A percentile compares a stretch with the other conserved stretches of the same genome.
Evolutionary conservation across 257 asterid genomes (phyloP).

Genomic region (Paraleonurus japonicus): DNA sequence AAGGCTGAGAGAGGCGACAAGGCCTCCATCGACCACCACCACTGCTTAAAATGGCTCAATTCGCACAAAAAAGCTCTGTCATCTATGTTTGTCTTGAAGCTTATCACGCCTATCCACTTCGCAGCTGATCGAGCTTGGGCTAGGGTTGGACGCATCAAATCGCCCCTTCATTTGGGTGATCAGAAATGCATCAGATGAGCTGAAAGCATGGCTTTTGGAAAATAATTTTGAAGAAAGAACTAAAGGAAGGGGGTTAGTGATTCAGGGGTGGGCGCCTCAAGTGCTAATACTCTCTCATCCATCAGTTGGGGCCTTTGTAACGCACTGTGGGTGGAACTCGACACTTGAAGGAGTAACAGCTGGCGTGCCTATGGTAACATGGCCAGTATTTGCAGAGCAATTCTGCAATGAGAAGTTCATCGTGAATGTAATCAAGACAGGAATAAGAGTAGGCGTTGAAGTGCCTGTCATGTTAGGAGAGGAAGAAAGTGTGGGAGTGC

Average conservation of each 20-base stretch:
- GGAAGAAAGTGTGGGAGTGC: constrained; percentile 37
- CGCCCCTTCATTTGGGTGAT: constrained; percentile 33
- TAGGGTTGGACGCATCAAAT: constrained; percentile 28
- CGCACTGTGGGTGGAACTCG: constrained; percentile 80
- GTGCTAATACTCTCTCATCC: constrained; percentile 31
- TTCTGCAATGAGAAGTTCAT: constrained; percentile 58
- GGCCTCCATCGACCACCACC: constrained; percentile 25
- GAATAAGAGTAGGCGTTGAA: constrained; percentile 47
- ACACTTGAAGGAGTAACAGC: constrained; percentile 49
- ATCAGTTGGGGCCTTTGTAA: constrained; percentile 28
- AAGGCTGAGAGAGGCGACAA: constrained; percentile 31
- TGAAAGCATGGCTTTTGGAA: constrained; percentile 39
- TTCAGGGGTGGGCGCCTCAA: constrained; percentile 39
- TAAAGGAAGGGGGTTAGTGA: constrained; percentile 22
- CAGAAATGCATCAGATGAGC: constrained; percentile 6
- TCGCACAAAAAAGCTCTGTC: constrained; percentile 31
- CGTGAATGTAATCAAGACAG: constrained; percentile 40
- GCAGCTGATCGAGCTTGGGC: constrained; percentile 30
- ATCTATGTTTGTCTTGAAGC: constrained; percentile 54
- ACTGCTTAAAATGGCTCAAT: constrained; percentile 35
- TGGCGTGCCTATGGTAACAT: constrained; percentile 56
- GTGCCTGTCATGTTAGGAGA: constrained; percentile 34
- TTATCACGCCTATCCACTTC: constrained; percentile 29
- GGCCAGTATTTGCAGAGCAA: constrained; percentile 61
- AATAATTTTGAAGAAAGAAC: constrained; percentile 43